Percentiles rank a stretch among this genome's conserved stretches.
Evolutionary conservation across 139 green algal species (phyloP).

Genomic region (Tetradesmus lagerheimii): DNA sequence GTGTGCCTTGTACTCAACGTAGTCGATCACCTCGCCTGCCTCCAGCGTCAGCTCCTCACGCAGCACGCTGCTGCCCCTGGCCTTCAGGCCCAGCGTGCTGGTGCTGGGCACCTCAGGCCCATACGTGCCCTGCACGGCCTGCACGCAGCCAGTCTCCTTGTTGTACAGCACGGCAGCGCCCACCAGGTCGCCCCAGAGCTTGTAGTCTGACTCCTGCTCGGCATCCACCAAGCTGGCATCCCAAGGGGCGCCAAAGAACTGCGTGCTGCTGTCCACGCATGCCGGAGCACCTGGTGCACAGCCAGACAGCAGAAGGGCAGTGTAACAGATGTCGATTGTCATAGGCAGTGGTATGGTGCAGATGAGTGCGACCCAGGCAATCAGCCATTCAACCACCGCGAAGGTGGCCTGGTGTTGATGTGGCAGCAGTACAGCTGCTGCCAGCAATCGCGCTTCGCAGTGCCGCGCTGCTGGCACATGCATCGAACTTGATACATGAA

Average conservation of each 20-base stretch:
- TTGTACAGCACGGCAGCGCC: neutral
- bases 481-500: too few relatives aligned
- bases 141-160: neutral
- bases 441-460: neutral
- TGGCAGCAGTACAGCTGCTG: neutral
- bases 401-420: neutral
- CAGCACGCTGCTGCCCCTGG: neutral
- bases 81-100: neutral
- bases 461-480: neutral
- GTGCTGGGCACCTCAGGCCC: neutral
- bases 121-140: neutral
- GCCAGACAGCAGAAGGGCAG: neutral
- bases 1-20: conserved; percentile 15
- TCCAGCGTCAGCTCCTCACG: neutral
- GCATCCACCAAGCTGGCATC: neutral
- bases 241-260: conserved; percentile 34
- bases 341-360: neutral
- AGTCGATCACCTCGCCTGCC: neutral
- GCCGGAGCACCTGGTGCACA: neutral
- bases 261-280: conserved; percentile 27
- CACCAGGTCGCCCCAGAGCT: neutral
- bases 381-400: neutral
- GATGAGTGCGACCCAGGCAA: neutral
- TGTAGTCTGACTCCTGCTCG: conserved; percentile 11
- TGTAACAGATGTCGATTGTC: neutral